Evolutionary conservation across 495 filamentous ascomycete genomes (phyloP).

Genomic region (Trichoderma parareesei): DNA sequence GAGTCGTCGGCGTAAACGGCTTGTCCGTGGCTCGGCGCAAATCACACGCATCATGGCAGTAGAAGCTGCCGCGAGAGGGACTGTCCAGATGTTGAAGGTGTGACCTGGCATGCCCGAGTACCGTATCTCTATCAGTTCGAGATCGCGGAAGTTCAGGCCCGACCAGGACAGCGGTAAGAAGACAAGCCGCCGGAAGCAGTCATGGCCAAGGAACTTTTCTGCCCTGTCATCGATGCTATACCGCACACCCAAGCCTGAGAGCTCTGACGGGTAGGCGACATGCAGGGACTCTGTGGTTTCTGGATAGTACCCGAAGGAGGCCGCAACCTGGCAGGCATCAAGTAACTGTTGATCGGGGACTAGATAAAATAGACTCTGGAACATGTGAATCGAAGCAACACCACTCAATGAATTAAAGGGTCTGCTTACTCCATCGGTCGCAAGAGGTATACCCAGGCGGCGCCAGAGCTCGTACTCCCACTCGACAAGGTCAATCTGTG

Average conservation of each 20-base stretch:
- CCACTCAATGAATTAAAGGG: background rate
- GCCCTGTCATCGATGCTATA: conserved; percentile 8
- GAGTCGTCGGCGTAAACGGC: background rate
- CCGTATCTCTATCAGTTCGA: background rate
- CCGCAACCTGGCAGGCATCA: conserved; percentile 7
- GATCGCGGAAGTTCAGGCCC: conserved; percentile 5
- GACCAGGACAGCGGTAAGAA: conserved; percentile 12
- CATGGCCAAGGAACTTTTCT: background rate
- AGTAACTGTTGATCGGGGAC: conserved; percentile 10
- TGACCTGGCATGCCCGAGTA: conserved; percentile 6
- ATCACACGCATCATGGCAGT: conserved; percentile 10
- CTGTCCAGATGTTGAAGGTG: conserved; percentile 11
- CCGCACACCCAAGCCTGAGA: conserved; percentile 2
- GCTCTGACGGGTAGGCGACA: background rate
- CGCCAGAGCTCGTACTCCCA: background rate
- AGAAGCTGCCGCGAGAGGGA: conserved; percentile 8
- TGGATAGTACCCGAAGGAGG: conserved; percentile 10
- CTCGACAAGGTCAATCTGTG: conserved; percentile 12
- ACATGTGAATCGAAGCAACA: background rate
- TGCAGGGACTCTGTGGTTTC: background rate
- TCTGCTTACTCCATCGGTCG: conserved; percentile 6
- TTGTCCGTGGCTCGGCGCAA: conserved; percentile 3
- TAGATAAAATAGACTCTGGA: background rate
- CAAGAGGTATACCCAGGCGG: background rate
- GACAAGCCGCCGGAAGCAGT: conserved; percentile 9